These are phyloP conservation scores for Raphanus hybrid DNA, from an alignment of 441 rosid species.

Conservation along the genomic window DNA sequence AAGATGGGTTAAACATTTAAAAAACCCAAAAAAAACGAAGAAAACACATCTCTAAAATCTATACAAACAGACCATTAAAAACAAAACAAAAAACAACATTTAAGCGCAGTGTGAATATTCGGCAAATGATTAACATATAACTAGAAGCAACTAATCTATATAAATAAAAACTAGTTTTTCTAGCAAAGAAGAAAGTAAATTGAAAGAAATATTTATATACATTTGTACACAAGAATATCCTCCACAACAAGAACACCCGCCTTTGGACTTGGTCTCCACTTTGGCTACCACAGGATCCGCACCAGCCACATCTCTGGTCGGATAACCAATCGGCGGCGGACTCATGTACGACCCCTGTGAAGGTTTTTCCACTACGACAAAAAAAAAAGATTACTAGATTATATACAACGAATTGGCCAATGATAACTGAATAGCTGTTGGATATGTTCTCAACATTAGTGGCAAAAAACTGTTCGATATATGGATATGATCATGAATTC, in stretches of 20 bases:
- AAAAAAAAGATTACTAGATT: neutral
- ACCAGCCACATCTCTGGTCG: conserved; percentile 42
- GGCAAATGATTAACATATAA: too few relatives aligned
- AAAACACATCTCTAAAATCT: too few relatives aligned
- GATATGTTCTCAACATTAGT: neutral
- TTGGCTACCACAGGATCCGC: conserved; percentile 30
- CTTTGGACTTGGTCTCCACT: conserved; percentile 62
- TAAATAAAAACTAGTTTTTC: too few relatives aligned
- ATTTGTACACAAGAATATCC: conserved; percentile 29
- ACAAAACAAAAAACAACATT: too few relatives aligned
- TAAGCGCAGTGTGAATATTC: too few relatives aligned
- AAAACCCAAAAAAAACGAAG: too few relatives aligned
- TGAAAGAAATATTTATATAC: conserved; percentile 34
- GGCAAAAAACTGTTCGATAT: too few relatives aligned
- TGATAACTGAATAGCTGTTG: neutral
- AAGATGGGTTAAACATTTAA: too few relatives aligned
- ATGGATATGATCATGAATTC: neutral
- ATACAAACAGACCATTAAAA: too few relatives aligned
- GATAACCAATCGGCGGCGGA: conserved; percentile 72
- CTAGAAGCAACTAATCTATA: too few relatives aligned
- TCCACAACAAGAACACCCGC: conserved; percentile 58
- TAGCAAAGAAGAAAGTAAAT: too few relatives aligned
- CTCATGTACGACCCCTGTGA: conserved; percentile 34
- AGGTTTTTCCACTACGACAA: conserved; percentile 30
- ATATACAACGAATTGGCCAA: neutral